Percentiles rank a stretch among this genome's conserved stretches.
These are phyloP conservation scores for Hypoxylon subgilvum DNA, from an alignment of 495 filamentous ascomycete species.

Conservation along the genomic window DNA sequence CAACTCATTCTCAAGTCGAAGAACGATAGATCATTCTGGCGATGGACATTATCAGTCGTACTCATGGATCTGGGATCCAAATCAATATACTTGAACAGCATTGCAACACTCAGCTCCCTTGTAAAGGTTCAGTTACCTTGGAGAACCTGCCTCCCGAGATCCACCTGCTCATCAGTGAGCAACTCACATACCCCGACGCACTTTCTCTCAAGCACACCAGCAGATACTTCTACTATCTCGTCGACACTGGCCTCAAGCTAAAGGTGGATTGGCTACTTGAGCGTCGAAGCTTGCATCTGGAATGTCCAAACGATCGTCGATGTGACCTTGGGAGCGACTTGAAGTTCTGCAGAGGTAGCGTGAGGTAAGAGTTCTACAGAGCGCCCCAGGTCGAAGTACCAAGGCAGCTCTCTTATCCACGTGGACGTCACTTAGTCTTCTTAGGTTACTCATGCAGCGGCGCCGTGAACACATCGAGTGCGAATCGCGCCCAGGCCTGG, in stretches of 20 bases:
- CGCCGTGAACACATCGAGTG: conserved; percentile 61
- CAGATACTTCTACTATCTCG: conserved; percentile 66
- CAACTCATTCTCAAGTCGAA: not conserved
- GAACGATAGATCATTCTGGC: not conserved
- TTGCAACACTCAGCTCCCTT: too few species aligned
- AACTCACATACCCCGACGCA: conserved; percentile 65
- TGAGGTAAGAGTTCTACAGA: conserved; percentile 45
- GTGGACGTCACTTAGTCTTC: too few species aligned
- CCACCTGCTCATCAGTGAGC: conserved; percentile 58
- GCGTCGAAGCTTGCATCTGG: conserved; percentile 57
- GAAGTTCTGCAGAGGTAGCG: conserved; percentile 59
- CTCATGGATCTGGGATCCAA: not conserved
- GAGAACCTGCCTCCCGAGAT: conserved; percentile 66
- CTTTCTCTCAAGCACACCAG: conserved; percentile 67
- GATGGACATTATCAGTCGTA: conserved; percentile 7
- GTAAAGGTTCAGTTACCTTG: conserved; percentile 2
- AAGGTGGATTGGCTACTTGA: conserved; percentile 73
- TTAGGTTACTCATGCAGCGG: conserved; percentile 58
- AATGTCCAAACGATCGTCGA: conserved; percentile 55
- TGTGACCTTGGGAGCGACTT: conserved; percentile 61
- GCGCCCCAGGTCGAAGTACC: not conserved
- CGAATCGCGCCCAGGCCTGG: conserved; percentile 57
- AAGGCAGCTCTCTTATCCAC: not conserved
- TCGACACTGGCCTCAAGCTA: conserved; percentile 68
- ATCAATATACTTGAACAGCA: not conserved